Evolutionary conservation across 257 asterid genomes (phyloP).

Genomic region (Forsythia viridissima): DNA sequence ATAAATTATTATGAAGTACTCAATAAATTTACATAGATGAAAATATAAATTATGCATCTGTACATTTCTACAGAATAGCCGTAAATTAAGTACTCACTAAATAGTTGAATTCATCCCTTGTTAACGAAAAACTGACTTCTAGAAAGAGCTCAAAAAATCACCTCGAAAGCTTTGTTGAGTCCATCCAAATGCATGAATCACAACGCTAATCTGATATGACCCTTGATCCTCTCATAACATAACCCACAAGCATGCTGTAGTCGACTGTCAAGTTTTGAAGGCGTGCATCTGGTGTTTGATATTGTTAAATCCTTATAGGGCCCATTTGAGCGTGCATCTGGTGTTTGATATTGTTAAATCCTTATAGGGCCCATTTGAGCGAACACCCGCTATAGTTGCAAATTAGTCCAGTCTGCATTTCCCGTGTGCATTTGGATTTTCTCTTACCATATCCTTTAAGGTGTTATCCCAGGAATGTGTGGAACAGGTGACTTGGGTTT

Average conservation of each 20-base stretch:
- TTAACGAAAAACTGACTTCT: neutral
- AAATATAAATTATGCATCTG: neutral
- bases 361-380: neutral
- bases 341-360: neutral
- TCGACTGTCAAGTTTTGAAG: slow-evolving; percentile 1
- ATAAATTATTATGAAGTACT: neutral
- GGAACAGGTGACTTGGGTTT: slow-evolving; percentile 64
- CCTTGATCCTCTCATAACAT: neutral
- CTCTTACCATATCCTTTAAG: slow-evolving; percentile 34
- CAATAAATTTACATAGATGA: neutral
- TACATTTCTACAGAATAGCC: neutral
- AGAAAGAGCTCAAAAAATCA: neutral
- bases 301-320: neutral
- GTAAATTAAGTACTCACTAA: neutral
- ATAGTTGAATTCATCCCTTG: neutral
- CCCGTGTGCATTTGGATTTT: neutral
- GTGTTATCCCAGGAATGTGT: slow-evolving; percentile 76
- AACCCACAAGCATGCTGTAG: neutral
- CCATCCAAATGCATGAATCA: neutral
- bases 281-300: neutral
- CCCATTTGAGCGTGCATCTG: neutral
- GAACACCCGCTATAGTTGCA: neutral
- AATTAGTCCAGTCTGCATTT: neutral
- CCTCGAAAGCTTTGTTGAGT: neutral
- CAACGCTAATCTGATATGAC: neutral